Evolutionary conservation across 441 rosid species (phyloP), one percentile per base, ranked within the genome.

Genomic region (Eutrema salsugineum): DNA sequence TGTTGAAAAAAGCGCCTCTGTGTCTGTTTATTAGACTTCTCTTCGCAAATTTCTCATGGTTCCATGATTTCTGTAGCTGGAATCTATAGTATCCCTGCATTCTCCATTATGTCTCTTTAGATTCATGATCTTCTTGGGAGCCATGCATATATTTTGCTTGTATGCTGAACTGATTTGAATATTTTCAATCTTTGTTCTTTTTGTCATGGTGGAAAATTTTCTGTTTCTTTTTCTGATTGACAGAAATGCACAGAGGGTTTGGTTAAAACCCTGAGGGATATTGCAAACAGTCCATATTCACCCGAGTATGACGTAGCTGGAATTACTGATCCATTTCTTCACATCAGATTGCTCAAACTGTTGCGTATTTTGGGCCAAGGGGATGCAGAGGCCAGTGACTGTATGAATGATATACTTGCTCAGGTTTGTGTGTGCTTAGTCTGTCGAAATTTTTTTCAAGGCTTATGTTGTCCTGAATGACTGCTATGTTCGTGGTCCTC

Each of bases 381-480:
- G 75, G 97, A 94, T 80, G 83, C 86, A 17, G 96, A 89, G 70
- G 94, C 98, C 43, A 92, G 99, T 84, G 99, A 92, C 73, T 47
- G 81, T 80, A 95, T 95, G 97, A 95, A 93, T 83, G 99, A 95
- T 83, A 89, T 95, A 75, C 98, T 95, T 77, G 98, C 99, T 35
- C 99, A 95, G 97, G 98, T 93, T 46, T 65, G 84, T 82, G 71
- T 14, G 20, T 65, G 32, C 70, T 51, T 48, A 57, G 40, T 69
- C 42, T 47, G 15, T 44, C 20, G 22, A 67, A 24, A 11, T 5
- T 33, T 59, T 51, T 35, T n/a, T 43, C 11, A 43, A 67, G 56
- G 64, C 63, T 27, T 53, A 54, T 75, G 58, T 35, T 42, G 28
- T 16, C 35, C 20, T 40, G 30, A 40, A 65, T 56, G 62, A 30